Base-by-base conservation (phyloP, 2,329 filamentous ascomycete species). In the Fusarium sp. region DNA sequence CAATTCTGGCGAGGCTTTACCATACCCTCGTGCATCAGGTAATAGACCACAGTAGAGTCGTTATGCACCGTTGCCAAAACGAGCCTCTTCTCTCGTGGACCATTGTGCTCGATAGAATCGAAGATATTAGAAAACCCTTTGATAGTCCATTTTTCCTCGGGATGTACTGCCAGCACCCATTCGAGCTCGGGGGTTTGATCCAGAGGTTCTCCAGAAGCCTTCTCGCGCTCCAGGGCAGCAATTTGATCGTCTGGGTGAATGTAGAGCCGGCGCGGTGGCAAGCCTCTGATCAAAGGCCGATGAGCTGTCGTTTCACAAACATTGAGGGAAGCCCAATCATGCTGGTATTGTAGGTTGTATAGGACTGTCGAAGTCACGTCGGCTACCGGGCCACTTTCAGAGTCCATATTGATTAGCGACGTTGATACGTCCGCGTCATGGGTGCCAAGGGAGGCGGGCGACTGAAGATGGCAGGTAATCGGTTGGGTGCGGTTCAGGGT, bases 1-100 rank as follows among this genome's bases (percentile, higher is more conserved):
- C 82, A 95, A 78, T 96, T 96, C 79, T 95, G 93, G 61, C 93
- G 86, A 25, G 93, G 93, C 83, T 95, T 96, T 56, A 95, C 92
- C 70, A 95, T 89, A n/a, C 92, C 93, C 79, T 95, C 92, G 75
- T 95, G 92, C 78, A 95, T 88, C 68, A 95, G 86, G 77, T 96
- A 96, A 81, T 95, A 96, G 43, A 93, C 91, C 20, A 96, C 86
- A 0, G 93, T 95, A 70, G 92, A 95, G 80, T 96, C 93, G 74
- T 92, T 89, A 77, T 94, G 91, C 50, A 94, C 83, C 5, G 91
- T 92, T 18, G 91, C 92, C 54, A 96, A 83, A n/a, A 95, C 77
- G 14, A 95, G 79, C 66, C 92, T 85, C 83, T 95, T 95, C 50
- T 83, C 83, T 20, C 87, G 83, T 80, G 84, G 45, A 79, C 78